Conservation (phyloP, 495 filamentous ascomycete species). For the Hypoxylon subgilvum region DNA sequence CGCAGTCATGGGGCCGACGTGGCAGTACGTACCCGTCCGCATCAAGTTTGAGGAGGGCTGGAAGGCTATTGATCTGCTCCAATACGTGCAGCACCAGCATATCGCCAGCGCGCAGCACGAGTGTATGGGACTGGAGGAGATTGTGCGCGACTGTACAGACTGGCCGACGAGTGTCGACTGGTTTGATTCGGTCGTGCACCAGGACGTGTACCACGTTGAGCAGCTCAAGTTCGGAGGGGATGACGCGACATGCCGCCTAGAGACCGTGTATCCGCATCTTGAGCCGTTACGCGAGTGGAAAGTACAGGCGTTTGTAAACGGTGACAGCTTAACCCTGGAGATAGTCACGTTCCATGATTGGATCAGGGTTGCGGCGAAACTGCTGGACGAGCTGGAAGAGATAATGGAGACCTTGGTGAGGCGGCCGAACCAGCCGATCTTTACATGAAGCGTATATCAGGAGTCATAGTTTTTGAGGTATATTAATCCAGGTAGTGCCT, state of each 20-base stretch:
- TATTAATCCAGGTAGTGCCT: too few relatives aligned
- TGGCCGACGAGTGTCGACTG: slow-evolving; percentile 31
- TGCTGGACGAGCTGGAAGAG: slow-evolving; percentile 45
- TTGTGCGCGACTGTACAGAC: slow-evolving; percentile 41
- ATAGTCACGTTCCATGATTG: slow-evolving; percentile 52
- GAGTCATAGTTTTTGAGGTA: too few relatives aligned
- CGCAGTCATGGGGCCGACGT: slow-evolving; percentile 52
- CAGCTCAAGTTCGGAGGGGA: slow-evolving; percentile 40
- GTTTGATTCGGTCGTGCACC: slow-evolving; percentile 56
- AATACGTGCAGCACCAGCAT: slow-evolving; percentile 46
- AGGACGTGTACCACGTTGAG: slow-evolving; percentile 54
- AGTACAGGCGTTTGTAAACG: slow-evolving; percentile 51
- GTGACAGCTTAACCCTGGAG: slow-evolving; percentile 49
- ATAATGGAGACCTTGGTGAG: slow-evolving; percentile 40
- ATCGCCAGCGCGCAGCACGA: slow-evolving; percentile 46
- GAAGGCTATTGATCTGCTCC: slow-evolving; percentile 42
- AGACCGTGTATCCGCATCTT: slow-evolving; percentile 52
- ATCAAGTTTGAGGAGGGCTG: slow-evolving; percentile 39
- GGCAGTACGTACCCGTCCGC: slow-evolving; percentile 52
- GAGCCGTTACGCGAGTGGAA: slow-evolving; percentile 56
- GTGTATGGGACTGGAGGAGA: slow-evolving; percentile 45
- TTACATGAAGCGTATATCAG: slow-evolving; percentile 6
- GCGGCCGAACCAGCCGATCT: slow-evolving; percentile 33
- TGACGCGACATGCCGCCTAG: slow-evolving; percentile 38
- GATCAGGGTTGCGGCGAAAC: slow-evolving; percentile 43